A percentile compares a stretch with the other conserved stretches of the same genome.
phyloP scores from a whole-genome alignment of 176 grass and related monocot species.

The Oryza australiensis region DNA sequence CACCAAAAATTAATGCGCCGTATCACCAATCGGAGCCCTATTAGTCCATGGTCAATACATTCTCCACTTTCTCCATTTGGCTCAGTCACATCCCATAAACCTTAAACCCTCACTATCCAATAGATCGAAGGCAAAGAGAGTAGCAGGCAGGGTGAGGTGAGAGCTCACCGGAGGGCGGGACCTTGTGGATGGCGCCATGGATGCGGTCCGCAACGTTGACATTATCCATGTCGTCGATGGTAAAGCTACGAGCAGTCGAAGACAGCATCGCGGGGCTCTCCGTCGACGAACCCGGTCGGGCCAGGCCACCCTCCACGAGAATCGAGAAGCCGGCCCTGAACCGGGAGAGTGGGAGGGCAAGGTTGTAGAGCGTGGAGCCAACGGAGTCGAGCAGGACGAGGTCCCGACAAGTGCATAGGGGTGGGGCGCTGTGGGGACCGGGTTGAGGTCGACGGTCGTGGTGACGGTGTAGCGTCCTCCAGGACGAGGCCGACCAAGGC shows the following conservation, averaged over 20 bases:
- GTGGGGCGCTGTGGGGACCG: background rate
- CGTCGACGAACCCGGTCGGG: conserved; percentile 28
- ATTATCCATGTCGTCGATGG: conserved; percentile 51
- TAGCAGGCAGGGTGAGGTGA: background rate
- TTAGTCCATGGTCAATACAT: background rate
- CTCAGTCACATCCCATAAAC: conserved; percentile 4
- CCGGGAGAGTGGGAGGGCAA: background rate
- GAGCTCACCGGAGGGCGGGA: conserved; percentile 44
- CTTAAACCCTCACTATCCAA: background rate
- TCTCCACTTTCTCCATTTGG: background rate
- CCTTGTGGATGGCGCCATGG: conserved; percentile 40
- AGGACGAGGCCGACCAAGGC: conserved; percentile 8
- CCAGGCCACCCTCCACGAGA: background rate
- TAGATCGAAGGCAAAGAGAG: background rate
- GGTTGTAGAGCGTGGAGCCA: background rate
- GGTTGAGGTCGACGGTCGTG: background rate
- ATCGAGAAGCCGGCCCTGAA: too few relatives aligned
- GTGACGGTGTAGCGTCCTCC: background rate
- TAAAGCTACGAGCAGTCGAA: conserved; percentile 41
- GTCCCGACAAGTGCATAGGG: background rate
- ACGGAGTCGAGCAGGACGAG: background rate
- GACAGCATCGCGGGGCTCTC: conserved; percentile 6
- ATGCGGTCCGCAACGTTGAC: conserved; percentile 52
- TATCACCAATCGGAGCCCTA: background rate
- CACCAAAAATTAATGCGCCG: conserved; percentile 1